Evolutionary conservation across 1,284 basidiomycete genomes (phyloP).

Genomic region (Amylostereum chailletii): DNA sequence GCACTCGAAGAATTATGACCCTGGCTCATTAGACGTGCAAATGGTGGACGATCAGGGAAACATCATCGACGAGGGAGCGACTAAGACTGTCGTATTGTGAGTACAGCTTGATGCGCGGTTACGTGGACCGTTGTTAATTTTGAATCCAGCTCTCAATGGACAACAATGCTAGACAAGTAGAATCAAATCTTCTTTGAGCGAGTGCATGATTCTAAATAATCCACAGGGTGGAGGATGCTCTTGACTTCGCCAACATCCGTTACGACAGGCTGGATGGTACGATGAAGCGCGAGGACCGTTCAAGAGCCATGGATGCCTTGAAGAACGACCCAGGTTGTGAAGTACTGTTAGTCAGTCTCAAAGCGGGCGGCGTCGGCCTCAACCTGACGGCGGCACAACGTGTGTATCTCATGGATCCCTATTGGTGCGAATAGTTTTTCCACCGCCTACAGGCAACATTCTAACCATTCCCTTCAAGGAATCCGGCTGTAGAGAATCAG

Average conservation of each 20-base stretch:
- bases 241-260: slow-evolving; percentile 72
- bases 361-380: slow-evolving; percentile 94
- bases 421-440: slow-evolving; percentile 54
- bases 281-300: slow-evolving; percentile 92
- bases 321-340: slow-evolving; percentile 81
- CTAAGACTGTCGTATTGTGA: slow-evolving; percentile 91
- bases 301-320: slow-evolving; percentile 82
- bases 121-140: slow-evolving; percentile 4
- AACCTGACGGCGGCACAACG: slow-evolving; percentile 90
- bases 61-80: slow-evolving; percentile 53
- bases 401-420: slow-evolving; percentile 92
- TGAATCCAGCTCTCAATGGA: slow-evolving; percentile 81
- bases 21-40: slow-evolving; percentile 57
- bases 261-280: slow-evolving; percentile 92
- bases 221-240: slow-evolving; percentile 76
- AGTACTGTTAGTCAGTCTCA: slow-evolving; percentile 90
- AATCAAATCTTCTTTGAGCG: slow-evolving; percentile 14
- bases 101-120: slow-evolving; percentile 22
- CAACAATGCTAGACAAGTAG: slow-evolving; percentile 88
- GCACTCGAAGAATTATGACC: slow-evolving; percentile 79
- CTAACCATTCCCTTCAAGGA: slow-evolving; percentile 41
- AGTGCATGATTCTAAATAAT: slow-evolving; percentile 1
- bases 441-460: slow-evolving; percentile 1
- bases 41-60: slow-evolving; percentile 71
- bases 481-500: slow-evolving; percentile 94